Evolutionary conservation across 805 yeast genomes (phyloP), one percentile per base, ranked within the genome.

Genomic region (Kuraishia hungarica): DNA sequence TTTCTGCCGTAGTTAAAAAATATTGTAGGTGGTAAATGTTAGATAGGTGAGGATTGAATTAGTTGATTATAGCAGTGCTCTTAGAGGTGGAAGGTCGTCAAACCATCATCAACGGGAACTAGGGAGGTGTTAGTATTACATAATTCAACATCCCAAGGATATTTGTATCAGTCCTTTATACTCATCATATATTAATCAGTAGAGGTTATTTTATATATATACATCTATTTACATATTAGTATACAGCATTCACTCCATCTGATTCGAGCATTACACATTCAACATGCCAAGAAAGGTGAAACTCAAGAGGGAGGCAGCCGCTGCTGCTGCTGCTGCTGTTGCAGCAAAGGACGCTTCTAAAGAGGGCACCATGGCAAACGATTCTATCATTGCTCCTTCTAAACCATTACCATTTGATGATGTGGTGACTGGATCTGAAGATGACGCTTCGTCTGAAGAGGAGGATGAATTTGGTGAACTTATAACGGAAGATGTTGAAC

Each of bases 391-490:
- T 26, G 29, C 43, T 35, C 17, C 64, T 22, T n/a, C 51, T 17
- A 23, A 49, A 22, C 20, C 28, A 6, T 19, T 11, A 8, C 35
- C 24, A 11, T 2, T 49, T 23, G 29, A 20, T 7, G 67, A 59
- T 8, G 60, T 53, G 26, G 11, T 20, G 48, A 7, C 52, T 19
- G 54, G 49, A 13, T 67, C 62, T 2, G 65, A 60, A 5, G 69
- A 65, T 15, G 64, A 64, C 17, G 65, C 56, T 1, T 70, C 73
- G 8, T 57, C 70, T 13, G 96, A 89, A 65, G 90, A 84, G 2
- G 99, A 93, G 70, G 99, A 94, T 66, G 97, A 92, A 57, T 85
- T 69, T 61, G 99, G 97, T 53, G 96, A 91, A 29, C 73, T 94
- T 53, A 77, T 89, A 54, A 93, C 97, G 0, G 90, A 82, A 51